Evolutionary conservation across 2,329 filamentous ascomycete species (phyloP).

Genomic region (Grosmannia clavigera): DNA sequence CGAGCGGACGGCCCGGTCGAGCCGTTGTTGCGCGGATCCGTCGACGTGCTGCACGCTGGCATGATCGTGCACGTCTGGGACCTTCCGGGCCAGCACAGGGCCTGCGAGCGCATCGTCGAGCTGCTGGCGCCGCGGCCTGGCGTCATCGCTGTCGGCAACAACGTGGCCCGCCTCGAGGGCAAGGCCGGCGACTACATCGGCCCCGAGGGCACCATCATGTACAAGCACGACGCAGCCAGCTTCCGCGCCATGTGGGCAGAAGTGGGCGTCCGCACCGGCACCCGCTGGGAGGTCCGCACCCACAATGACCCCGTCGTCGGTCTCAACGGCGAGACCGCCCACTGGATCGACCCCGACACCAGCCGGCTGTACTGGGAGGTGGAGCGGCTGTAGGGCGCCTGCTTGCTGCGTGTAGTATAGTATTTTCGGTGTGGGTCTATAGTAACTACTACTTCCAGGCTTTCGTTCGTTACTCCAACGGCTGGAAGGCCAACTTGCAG

Average conservation of each 20-base stretch:
- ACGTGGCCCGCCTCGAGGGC: background rate
- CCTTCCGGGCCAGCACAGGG: conserved; percentile 13
- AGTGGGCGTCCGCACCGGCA: conserved; percentile 34
- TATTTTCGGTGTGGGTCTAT: no score
- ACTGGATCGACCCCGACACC: background rate
- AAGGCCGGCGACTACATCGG: background rate
- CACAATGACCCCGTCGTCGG: background rate
- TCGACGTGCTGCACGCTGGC: conserved; percentile 13
- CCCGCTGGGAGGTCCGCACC: conserved; percentile 31
- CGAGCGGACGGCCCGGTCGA: background rate
- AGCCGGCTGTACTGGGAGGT: background rate
- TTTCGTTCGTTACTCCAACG: background rate
- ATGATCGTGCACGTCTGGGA: conserved; percentile 17
- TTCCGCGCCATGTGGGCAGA: conserved; percentile 44
- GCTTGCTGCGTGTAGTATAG: no score
- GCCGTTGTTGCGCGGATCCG: conserved; percentile 3
- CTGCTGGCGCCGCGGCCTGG: conserved; percentile 13
- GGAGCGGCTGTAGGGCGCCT: background rate
- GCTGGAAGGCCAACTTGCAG: conserved; percentile 2
- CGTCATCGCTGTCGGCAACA: conserved; percentile 10
- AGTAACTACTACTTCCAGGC: no score
- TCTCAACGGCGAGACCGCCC: background rate
- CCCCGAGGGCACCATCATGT: conserved; percentile 1
- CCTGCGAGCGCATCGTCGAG: conserved; percentile 13
- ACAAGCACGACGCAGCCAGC: conserved; percentile 30